phyloP scores from a whole-genome alignment of 129 eudicot species.

The Flaveria robusta region DNA sequence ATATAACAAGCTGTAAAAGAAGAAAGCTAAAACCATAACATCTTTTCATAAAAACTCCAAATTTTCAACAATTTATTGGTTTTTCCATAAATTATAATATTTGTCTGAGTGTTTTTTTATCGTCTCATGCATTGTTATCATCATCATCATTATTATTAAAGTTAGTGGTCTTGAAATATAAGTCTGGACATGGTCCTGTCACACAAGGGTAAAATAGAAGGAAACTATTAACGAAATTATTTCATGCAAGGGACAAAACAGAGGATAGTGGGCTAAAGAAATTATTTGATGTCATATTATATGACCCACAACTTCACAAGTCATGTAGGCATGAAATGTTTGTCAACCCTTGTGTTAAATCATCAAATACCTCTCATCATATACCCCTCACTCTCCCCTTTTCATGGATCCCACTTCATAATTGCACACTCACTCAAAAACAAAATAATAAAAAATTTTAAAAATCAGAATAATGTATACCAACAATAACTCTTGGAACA shows the following conservation, averaged over 20 bases:
- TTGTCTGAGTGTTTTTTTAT: background rate
- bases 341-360: constrained; percentile 45
- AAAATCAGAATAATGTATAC: background rate
- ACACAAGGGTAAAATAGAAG: background rate
- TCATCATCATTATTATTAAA: background rate
- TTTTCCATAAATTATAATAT: too few relatives aligned
- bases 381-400: constrained; percentile 45
- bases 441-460: constrained; percentile 1
- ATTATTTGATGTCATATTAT: constrained; percentile 32
- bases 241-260: background rate
- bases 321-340: constrained; percentile 17
- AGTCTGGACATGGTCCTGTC: background rate
- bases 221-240: background rate
- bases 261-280: constrained; percentile 34
- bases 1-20: background rate
- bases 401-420: constrained; percentile 54
- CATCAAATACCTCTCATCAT: constrained; percentile 45
- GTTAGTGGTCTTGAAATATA: background rate
- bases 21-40: background rate
- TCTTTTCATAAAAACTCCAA: background rate
- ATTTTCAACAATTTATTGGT: too few relatives aligned
- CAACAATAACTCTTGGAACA: background rate
- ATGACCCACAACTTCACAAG: constrained; percentile 40
- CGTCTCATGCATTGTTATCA: background rate
- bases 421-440: constrained; percentile 22